Conservation (phyloP, 148 eudicot genomes). For the Gaultheria prostrata region DNA sequence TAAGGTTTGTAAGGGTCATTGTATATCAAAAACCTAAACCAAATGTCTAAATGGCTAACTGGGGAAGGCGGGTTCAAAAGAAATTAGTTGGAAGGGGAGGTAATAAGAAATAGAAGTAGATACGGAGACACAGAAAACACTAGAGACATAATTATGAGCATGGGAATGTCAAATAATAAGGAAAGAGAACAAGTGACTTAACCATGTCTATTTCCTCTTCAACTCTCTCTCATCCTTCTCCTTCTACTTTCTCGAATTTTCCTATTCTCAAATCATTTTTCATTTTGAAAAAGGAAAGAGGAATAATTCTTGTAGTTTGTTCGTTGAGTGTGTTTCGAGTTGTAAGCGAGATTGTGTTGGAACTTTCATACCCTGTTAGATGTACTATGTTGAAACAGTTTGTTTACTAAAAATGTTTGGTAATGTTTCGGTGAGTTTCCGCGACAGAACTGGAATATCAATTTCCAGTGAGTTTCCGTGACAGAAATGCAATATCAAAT, state of each 20-base stretch:
- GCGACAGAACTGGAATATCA: neutral
- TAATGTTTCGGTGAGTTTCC: neutral
- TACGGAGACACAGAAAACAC: neutral
- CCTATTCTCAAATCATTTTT: neutral
- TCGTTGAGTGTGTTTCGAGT: neutral
- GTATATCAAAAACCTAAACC: neutral
- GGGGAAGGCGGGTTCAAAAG: neutral
- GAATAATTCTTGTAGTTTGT: neutral
- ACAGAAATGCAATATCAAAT: neutral
- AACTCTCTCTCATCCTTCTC: neutral
- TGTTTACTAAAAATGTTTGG: neutral
- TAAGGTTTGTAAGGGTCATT: neutral
- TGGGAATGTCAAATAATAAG: neutral
- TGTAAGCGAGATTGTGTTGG: neutral
- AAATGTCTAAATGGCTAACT: neutral
- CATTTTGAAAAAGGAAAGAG: neutral
- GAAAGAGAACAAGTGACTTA: slow-evolving; percentile 1
- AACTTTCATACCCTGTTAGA: neutral
- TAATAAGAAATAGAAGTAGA: neutral
- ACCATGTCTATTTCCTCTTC: neutral
- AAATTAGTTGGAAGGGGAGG: neutral
- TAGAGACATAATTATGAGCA: neutral
- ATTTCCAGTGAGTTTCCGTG: neutral
- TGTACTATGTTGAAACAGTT: neutral
- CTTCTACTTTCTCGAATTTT: neutral